Evolutionary conservation across 1,284 basidiomycete species (phyloP), one percentile per base, ranked within the genome.

Genomic region (Ceraceosorus guamensis): DNA sequence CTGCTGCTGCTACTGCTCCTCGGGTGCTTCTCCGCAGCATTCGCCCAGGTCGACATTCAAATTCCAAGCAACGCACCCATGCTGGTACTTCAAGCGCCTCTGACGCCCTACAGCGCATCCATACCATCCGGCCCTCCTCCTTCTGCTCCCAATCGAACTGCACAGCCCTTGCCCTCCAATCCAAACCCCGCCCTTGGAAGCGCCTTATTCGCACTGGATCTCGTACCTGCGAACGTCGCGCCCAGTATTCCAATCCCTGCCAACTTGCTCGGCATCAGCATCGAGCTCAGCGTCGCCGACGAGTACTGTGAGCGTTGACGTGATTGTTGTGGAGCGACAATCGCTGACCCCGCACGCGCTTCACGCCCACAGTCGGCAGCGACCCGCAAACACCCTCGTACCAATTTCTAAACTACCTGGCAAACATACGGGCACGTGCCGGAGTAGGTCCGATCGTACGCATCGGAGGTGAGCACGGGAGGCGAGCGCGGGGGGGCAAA

Each of bases 351-450:
- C 24, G 24, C 24, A 24, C 24, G 24, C 24, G 24, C 24, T 24
- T 24, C 24, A 24, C 24, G 24, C 24, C 24, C 24, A 1, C 24
- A 24, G 24, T 24, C 24, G 24, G 24, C 24, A 24, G 24, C 24
- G 24, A 24, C 24, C 24, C 24, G 24, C 24, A 24, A 24, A 24
- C 59, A 54, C 53, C 85, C 16, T 80, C 82, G 52, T 81, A 84
- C 0, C 82, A 83, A 0, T 87, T 89, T 74, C 80, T 89, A 14
- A 89, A 89, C 75, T 81, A 88, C 54, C 81, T 89, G 79, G 80
- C 83, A 5, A 85, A 84, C 60, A 78, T 88, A 45, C 77, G 80
- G 59, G 37, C 63, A 55, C 67, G 69, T 53, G 80, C 83, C 49
- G 82, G 85, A 10, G 80, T 79, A 6, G 87, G 87, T 0, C 70